phyloP scores from a whole-genome alignment of 805 yeast genomes.

The Wickerhamiella qilinensis region DNA sequence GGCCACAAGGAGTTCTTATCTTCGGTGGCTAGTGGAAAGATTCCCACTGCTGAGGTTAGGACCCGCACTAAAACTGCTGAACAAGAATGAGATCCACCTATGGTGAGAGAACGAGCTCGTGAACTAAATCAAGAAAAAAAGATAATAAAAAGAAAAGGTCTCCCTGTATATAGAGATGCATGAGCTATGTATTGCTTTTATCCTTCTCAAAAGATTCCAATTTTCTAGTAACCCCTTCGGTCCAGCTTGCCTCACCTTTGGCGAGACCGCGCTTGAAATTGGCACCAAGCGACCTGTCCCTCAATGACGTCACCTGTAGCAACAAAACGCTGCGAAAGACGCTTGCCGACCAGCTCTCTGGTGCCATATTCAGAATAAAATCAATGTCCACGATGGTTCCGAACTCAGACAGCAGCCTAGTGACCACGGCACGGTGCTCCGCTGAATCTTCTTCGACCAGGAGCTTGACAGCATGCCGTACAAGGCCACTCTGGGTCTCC shows the following conservation, averaged over 20 bases:
- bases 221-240: neutral
- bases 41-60: conserved; percentile 10
- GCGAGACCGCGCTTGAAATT: neutral
- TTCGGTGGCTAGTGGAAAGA: conserved; percentile 10
- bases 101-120: too few relatives aligned
- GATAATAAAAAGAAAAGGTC: neutral
- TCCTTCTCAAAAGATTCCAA: neutral
- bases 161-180: neutral
- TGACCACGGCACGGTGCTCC: conserved; percentile 1
- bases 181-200: neutral
- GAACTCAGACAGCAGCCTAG: conserved; percentile 2
- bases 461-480: neutral
- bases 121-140: neutral
- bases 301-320: neutral
- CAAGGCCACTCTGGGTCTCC: too few relatives aligned
- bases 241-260: neutral
- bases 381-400: neutral
- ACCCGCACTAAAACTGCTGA: neutral
- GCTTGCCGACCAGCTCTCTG: conserved; percentile 3
- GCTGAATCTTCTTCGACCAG: neutral
- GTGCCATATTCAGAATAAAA: conserved; percentile 2
- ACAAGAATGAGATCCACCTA: neutral
- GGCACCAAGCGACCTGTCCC: neutral
- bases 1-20: conserved; percentile 9
- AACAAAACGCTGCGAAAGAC: conserved; percentile 3